Conservation (phyloP, 2,329 filamentous ascomycete genomes). For the Pyrenochaeta sp. region DNA sequence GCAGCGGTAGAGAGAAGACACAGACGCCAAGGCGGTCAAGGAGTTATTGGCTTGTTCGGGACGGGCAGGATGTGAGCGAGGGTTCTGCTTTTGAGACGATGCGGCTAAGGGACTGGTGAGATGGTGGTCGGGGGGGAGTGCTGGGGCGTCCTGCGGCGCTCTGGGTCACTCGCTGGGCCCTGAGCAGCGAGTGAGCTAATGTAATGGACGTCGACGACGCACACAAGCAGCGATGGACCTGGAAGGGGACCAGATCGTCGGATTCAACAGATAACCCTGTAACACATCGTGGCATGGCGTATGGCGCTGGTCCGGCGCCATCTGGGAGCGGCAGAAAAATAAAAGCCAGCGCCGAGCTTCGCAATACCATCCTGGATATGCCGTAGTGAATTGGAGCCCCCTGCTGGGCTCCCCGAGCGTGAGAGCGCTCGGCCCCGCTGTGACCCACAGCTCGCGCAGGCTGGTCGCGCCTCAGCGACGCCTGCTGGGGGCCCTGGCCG, state of each 20-base stretch:
- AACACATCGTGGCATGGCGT: constrained; percentile 50
- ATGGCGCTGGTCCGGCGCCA: constrained; percentile 35
- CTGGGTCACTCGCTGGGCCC: constrained; percentile 39
- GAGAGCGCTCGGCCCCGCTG: constrained; percentile 25
- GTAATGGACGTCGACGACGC: constrained; percentile 40
- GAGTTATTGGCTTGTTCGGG: constrained; percentile 45
- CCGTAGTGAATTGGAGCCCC: constrained; percentile 26
- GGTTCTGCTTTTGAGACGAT: constrained; percentile 46
- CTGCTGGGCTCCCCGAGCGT: constrained; percentile 25
- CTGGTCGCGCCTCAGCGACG: constrained; percentile 28
- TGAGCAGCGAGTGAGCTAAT: constrained; percentile 43
- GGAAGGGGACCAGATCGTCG: constrained; percentile 50
- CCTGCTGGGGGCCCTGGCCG: constrained; percentile 36
- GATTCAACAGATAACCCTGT: constrained; percentile 48
- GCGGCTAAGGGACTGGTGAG: constrained; percentile 46
- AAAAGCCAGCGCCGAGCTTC: constrained; percentile 28
- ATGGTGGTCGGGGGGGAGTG: constrained; percentile 38
- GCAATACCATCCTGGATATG: constrained; percentile 33
- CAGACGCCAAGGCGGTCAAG: constrained; percentile 41
- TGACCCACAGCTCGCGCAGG: constrained; percentile 23
- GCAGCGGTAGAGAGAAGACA: constrained; percentile 31
- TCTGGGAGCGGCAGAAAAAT: constrained; percentile 40
- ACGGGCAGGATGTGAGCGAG: constrained; percentile 41
- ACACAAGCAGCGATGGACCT: constrained; percentile 37
- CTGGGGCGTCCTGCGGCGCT: constrained; percentile 47